Evolutionary conservation across 1,284 basidiomycete species (phyloP).

Genomic region (Pascua guehoae): DNA sequence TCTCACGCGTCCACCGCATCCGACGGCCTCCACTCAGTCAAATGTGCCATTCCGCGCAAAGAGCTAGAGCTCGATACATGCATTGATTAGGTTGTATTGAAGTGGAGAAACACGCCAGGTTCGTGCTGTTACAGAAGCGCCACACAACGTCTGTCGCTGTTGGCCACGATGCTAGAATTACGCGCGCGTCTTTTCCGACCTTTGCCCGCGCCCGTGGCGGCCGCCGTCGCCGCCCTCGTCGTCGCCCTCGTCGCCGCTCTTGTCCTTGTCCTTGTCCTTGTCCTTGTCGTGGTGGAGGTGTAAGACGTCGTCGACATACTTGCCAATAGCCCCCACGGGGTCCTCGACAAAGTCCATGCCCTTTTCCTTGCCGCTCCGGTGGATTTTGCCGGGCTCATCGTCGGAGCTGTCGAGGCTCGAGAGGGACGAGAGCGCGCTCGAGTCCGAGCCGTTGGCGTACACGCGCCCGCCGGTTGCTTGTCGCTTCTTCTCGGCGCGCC

Average conservation of each 20-base stretch:
- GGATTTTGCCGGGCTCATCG: conserved; percentile 1
- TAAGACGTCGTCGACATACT: neutral
- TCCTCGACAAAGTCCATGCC: conserved; percentile 1
- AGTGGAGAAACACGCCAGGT: no score
- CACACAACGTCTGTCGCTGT: no score
- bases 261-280: neutral
- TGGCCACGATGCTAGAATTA: no score
- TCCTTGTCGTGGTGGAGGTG: neutral
- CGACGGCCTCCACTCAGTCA: no score
- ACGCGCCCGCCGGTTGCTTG: neutral
- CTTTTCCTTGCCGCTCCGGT: conserved; percentile 1
- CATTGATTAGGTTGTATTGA: no score
- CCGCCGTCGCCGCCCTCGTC: neutral
- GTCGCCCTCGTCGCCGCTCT: neutral
- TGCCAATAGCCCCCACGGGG: neutral
- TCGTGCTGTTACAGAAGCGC: no score
- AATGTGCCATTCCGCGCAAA: no score
- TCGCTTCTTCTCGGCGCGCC: conserved; percentile 19
- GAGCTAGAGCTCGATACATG: no score
- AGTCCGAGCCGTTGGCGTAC: neutral
- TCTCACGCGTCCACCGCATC: no score
- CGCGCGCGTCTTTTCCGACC: no score
- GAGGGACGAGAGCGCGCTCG: neutral
- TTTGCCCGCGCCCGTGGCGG: no score
- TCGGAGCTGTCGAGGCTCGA: neutral